Conservation (phyloP, 768 basidiomycete genomes). For the Amyloporia xantha region DNA sequence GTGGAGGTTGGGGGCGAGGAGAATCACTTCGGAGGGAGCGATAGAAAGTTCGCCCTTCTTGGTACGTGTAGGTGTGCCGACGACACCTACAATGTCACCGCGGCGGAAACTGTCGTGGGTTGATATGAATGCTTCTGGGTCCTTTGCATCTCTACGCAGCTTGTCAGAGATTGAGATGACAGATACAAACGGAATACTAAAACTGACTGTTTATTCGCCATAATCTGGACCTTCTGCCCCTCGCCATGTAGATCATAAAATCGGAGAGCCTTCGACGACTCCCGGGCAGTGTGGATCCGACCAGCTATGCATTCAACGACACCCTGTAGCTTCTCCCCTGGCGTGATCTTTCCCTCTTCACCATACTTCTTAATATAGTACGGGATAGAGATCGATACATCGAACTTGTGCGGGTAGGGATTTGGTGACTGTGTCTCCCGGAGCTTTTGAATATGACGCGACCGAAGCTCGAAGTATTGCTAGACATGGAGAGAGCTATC, state of each 20-base stretch:
- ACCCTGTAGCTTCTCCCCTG: slow-evolving; percentile 60
- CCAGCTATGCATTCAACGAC: slow-evolving; percentile 71
- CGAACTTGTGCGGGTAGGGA: slow-evolving; percentile 99
- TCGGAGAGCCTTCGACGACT: slow-evolving; percentile 72
- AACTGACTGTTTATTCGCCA: slow-evolving; percentile 74
- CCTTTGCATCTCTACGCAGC: slow-evolving; percentile 48
- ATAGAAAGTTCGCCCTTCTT: slow-evolving; percentile 96
- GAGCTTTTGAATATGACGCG: slow-evolving; percentile 79
- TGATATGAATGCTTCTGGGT: slow-evolving; percentile 57
- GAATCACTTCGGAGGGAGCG: slow-evolving; percentile 68
- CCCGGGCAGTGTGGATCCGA: slow-evolving; percentile 85
- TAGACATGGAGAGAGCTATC: no score
- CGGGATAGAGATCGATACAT: slow-evolving; percentile 73
- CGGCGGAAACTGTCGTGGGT: slow-evolving; percentile 86
- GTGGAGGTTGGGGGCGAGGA: slow-evolving; percentile 94
- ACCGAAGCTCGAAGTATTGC: slow-evolving; percentile 97
- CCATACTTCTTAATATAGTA: slow-evolving; percentile 73
- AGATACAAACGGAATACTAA: not conserved
- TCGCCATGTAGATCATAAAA: slow-evolving; percentile 96
- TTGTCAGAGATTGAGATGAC: not conserved
- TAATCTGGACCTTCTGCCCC: slow-evolving; percentile 89
- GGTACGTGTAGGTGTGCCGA: slow-evolving; percentile 83
- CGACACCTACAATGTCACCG: slow-evolving; percentile 94
- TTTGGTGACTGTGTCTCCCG: slow-evolving; percentile 81
- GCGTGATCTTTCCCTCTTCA: slow-evolving; percentile 56